Evolutionary conservation across 1,139 yeast species (phyloP).

Genomic region (Yamadazyma conglobata): DNA sequence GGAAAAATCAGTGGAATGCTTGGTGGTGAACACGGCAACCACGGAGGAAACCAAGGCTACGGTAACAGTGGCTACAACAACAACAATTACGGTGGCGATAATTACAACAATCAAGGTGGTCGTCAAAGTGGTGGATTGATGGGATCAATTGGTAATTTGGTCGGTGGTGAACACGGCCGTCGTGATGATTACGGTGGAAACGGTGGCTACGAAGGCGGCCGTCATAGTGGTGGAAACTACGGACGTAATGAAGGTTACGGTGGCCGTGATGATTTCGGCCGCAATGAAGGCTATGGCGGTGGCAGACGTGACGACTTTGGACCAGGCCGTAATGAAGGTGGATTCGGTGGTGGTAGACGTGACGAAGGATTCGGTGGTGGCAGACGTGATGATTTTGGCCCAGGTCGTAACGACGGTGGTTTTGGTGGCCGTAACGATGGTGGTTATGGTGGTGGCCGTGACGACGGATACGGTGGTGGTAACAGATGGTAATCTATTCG

Average conservation of each 20-base stretch:
- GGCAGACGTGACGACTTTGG: conserved; percentile 14
- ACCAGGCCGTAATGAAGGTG: conserved; percentile 4
- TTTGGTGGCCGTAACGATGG: conserved; percentile 20
- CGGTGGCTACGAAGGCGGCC: conserved; percentile 9
- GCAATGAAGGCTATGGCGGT: conserved; percentile 12
- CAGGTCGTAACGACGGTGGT: conserved; percentile 6
- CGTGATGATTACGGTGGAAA: conserved; percentile 10
- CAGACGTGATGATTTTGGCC: conserved; percentile 17
- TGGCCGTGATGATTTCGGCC: conserved; percentile 4
- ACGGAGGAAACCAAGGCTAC: conserved; percentile 10
- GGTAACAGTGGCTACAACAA: conserved; percentile 12
- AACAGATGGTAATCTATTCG: conserved; percentile 10
- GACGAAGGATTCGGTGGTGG: conserved; percentile 16
- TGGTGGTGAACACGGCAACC: conserved; percentile 14
- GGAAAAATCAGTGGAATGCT: conserved; percentile 13
- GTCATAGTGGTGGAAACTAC: conserved; percentile 9
- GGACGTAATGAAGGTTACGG: conserved; percentile 11
- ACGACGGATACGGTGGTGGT: conserved; percentile 1
- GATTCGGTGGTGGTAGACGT: conserved; percentile 12
- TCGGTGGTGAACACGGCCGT: conserved; percentile 14
- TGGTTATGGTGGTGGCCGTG: conserved; percentile 13
- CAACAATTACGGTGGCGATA: conserved; percentile 10
- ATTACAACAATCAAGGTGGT: conserved; percentile 10
- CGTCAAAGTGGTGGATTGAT: conserved; percentile 11
- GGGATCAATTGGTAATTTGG: conserved; percentile 10